phyloP scores from a whole-genome alignment of 148 eudicot species.

The Vaccinium macrocarpon region DNA sequence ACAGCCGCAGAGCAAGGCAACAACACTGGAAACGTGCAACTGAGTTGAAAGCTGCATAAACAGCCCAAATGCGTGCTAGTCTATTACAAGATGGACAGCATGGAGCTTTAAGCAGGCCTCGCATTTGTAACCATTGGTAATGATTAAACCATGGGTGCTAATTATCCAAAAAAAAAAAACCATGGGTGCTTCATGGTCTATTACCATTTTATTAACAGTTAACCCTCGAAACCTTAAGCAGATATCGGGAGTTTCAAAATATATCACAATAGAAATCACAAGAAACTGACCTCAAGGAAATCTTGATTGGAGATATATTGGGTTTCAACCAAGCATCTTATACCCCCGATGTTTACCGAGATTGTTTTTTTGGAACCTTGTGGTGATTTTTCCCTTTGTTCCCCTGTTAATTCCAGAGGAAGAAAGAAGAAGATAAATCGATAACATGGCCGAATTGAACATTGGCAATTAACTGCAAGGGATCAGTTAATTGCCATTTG shows the following conservation, averaged over 20 bases:
- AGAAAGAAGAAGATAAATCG: neutral
- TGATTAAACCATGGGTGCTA: neutral
- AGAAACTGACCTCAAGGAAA: constrained; percentile 54
- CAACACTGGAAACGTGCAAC: neutral
- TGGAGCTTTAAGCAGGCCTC: neutral
- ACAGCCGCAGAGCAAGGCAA: neutral
- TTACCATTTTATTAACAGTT: neutral
- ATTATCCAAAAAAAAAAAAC: no score
- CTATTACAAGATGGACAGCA: neutral
- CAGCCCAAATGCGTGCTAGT: neutral
- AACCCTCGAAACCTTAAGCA: neutral
- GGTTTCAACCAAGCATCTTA: constrained; percentile 45
- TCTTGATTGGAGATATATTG: constrained; percentile 60
- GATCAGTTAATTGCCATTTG: neutral
- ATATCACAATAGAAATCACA: neutral
- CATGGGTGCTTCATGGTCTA: neutral
- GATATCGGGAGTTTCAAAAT: neutral
- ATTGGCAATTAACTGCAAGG: neutral
- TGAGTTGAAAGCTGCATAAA: neutral
- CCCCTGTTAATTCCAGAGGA: constrained; percentile 24
- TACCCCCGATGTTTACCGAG: constrained; percentile 43
- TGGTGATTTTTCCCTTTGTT: constrained; percentile 25
- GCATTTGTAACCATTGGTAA: neutral
- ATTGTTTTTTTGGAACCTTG: constrained; percentile 35
- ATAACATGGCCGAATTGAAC: neutral